These are phyloP conservation scores for Metschnikowia arizonensis DNA, from an alignment of 805 yeast species.

Conservation along the genomic window DNA sequence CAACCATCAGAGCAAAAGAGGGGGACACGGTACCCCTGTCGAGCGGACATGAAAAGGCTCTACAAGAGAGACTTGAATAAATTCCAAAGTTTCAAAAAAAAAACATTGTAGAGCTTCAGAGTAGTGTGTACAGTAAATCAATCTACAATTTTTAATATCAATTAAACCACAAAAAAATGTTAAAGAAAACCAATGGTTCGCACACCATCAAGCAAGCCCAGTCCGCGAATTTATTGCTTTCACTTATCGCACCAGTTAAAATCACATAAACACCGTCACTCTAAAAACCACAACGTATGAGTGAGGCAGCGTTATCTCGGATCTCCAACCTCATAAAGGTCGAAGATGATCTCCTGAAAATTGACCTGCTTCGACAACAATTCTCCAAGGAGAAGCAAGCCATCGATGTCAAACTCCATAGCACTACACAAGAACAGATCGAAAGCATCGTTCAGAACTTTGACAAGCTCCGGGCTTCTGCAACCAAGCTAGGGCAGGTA, in stretches of 20 bases:
- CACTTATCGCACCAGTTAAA: neutral
- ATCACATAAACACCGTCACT: neutral
- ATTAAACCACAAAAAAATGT: too few species aligned
- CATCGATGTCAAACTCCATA: conserved; percentile 68
- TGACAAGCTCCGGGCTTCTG: conserved; percentile 45
- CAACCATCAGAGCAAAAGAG: conserved; percentile 12
- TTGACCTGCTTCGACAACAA: conserved; percentile 50
- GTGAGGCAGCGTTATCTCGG: conserved; percentile 39
- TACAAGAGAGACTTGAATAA: neutral
- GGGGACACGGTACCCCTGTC: conserved; percentile 2
- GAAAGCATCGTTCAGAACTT: conserved; percentile 53
- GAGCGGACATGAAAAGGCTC: neutral
- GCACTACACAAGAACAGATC: conserved; percentile 64
- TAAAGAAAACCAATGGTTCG: too few species aligned
- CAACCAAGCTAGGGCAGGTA: conserved; percentile 32
- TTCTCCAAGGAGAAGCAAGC: conserved; percentile 66
- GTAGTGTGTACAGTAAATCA: neutral
- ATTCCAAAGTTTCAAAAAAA: neutral
- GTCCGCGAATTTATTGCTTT: conserved; percentile 4
- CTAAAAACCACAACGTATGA: conserved; percentile 21
- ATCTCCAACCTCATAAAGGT: conserved; percentile 38
- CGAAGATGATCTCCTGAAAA: conserved; percentile 53
- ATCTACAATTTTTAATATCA: neutral
- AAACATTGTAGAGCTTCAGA: neutral
- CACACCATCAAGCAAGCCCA: too few species aligned